phyloP scores from a whole-genome alignment of 139 green algal genomes.

The Chlamydomonas sp. region DNA sequence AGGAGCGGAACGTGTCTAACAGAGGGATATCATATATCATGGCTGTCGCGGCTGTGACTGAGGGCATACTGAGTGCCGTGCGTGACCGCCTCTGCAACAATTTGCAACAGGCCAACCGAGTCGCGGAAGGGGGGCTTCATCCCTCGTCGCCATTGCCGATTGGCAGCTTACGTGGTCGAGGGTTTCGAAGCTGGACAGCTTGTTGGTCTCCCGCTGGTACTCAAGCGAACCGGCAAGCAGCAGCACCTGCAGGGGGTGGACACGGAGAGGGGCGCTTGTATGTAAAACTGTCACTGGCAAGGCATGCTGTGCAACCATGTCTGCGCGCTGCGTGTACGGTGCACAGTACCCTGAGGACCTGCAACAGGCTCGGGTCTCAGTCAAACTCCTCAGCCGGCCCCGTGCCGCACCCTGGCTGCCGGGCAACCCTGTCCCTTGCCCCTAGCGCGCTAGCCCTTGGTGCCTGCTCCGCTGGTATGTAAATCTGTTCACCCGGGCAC shows the following conservation, averaged over 20 bases:
- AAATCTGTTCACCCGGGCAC: too few species aligned
- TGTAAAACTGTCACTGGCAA: not conserved
- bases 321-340: not conserved
- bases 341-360: too few species aligned
- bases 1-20: not conserved
- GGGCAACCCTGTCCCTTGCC: too few species aligned
- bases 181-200: constrained; percentile 78
- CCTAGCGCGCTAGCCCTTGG: too few species aligned
- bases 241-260: constrained; percentile 26
- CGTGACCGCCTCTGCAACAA: too few species aligned
- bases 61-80: too few species aligned
- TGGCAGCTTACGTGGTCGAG: constrained; percentile 62
- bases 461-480: too few species aligned
- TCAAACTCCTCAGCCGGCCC: too few species aligned
- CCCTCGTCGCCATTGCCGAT: not conserved
- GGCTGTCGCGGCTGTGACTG: not conserved
- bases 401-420: too few species aligned
- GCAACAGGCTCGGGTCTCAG: too few species aligned
- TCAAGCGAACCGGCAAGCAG: constrained; percentile 60
- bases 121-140: not conserved
- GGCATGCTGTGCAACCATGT: not conserved
- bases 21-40: not conserved
- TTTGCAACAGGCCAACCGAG: not conserved
- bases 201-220: constrained; percentile 54
- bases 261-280: not conserved